A percentile compares a stretch with the other conserved stretches of the same genome.
Evolutionary conservation across 768 basidiomycete species (phyloP).

Genomic region (Tubosaeta sp.): DNA sequence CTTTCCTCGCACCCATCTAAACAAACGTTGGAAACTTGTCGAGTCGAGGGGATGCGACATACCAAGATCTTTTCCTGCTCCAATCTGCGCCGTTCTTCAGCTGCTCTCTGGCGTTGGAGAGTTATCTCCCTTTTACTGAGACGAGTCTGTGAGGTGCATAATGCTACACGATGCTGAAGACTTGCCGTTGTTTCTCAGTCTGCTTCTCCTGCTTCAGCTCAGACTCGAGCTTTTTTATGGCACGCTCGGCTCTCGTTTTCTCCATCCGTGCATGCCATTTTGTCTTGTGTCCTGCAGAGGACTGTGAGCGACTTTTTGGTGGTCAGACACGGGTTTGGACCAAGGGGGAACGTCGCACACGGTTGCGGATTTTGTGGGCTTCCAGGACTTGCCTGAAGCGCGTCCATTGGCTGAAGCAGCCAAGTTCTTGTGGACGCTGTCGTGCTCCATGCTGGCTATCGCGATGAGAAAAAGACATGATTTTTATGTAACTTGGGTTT

Average conservation of each 20-base stretch:
- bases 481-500: slow-evolving; percentile 24
- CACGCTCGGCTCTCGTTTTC: slow-evolving; percentile 57
- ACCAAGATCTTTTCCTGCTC: slow-evolving; percentile 35
- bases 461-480: slow-evolving; percentile 16
- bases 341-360: slow-evolving; percentile 33
- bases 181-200: slow-evolving; percentile 59
- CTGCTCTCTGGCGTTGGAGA: slow-evolving; percentile 63
- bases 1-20: slow-evolving; percentile 79
- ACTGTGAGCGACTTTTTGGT: slow-evolving; percentile 57
- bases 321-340: slow-evolving; percentile 3
- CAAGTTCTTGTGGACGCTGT: slow-evolving; percentile 31
- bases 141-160: slow-evolving; percentile 2
- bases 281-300: slow-evolving; percentile 60
- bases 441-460: background rate
- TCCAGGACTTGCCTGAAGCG: slow-evolving; percentile 70
- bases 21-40: slow-evolving; percentile 1
- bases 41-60: background rate
- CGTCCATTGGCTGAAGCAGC: slow-evolving; percentile 62
- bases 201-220: slow-evolving; percentile 77
- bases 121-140: slow-evolving; percentile 64
- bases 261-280: slow-evolving; percentile 71
- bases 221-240: slow-evolving; percentile 67
- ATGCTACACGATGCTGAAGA: background rate
- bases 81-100: slow-evolving; percentile 65
- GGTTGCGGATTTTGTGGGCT: slow-evolving; percentile 44